Conservation (phyloP, 176 grass and related monocot species). For the Cymbopogon citratus region DNA sequence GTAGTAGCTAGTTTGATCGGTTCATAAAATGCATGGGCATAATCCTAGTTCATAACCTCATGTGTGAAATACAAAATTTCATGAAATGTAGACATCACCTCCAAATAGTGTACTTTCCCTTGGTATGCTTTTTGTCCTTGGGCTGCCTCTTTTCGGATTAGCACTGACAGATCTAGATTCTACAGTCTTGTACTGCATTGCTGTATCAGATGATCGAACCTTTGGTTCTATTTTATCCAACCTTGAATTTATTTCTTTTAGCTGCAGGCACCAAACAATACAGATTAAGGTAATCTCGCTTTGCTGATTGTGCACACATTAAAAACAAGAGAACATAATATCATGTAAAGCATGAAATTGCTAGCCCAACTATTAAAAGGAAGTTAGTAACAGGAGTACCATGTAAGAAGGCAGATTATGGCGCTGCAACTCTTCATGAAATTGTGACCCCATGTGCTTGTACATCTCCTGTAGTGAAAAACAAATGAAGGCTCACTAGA, state of each 20-base stretch:
- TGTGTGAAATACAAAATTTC: background rate
- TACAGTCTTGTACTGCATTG: constrained; percentile 32
- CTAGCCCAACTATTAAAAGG: constrained; percentile 8
- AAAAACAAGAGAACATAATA: constrained; percentile 9
- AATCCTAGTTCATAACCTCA: background rate
- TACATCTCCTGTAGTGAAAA: constrained; percentile 80
- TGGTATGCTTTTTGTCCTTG: constrained; percentile 46
- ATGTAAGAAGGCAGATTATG: constrained; percentile 83
- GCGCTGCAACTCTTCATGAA: constrained; percentile 91
- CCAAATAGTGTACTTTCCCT: constrained; percentile 76
- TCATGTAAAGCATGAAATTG: background rate
- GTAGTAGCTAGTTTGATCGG: background rate
- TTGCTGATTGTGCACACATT: background rate
- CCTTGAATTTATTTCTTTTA: constrained; percentile 88
- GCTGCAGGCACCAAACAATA: constrained; percentile 51
- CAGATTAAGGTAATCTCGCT: background rate
- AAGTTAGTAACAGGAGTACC: constrained; percentile 36
- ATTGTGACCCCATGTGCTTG: constrained; percentile 77
- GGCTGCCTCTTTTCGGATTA: constrained; percentile 84
- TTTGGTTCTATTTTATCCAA: constrained; percentile 91
- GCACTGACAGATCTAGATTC: constrained; percentile 64
- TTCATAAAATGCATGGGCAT: background rate
- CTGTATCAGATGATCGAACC: constrained; percentile 50
- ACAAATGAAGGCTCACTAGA: constrained; percentile 15
- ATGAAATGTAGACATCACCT: constrained; percentile 35